These are phyloP conservation scores for Salvia sclarea DNA, from an alignment of 305 asterid genomes.

Conservation along the genomic window DNA sequence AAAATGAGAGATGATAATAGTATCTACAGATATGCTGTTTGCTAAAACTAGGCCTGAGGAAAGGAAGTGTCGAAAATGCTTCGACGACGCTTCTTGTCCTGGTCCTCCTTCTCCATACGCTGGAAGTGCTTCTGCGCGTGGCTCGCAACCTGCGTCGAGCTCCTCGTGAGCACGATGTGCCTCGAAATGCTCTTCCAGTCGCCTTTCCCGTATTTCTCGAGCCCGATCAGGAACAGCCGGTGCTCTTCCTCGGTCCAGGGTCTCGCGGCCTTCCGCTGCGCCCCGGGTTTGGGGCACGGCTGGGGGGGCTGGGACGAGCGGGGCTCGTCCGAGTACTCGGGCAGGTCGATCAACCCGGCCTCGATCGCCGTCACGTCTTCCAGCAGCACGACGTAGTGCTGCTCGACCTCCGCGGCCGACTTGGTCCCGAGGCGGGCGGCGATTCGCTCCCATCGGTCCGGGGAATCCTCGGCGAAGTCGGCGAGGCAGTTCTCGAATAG, in stretches of 20 bases:
- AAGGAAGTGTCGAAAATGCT: constrained; percentile 44
- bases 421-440: constrained; percentile 41
- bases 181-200: constrained; percentile 57
- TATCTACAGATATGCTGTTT: background rate
- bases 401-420: constrained; percentile 44
- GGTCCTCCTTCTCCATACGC: constrained; percentile 45
- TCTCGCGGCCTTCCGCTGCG: constrained; percentile 42
- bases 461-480: constrained; percentile 33
- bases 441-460: constrained; percentile 46
- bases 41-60: constrained; percentile 8
- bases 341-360: constrained; percentile 40
- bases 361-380: constrained; percentile 49
- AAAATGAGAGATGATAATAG: background rate
- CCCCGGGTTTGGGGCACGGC: constrained; percentile 27
- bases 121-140: constrained; percentile 49
- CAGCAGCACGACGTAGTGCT: constrained; percentile 39
- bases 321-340: constrained; percentile 37
- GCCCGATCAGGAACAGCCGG: constrained; percentile 41
- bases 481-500: constrained; percentile 37
- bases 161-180: constrained; percentile 38
- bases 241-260: constrained; percentile 61
- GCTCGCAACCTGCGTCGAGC: constrained; percentile 45
- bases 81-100: constrained; percentile 39
- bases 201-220: constrained; percentile 50
- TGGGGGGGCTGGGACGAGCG: too few relatives aligned